These are phyloP conservation scores for Cyamopsis tetragonoloba DNA, from an alignment of 306 rosid species.

Conservation along the genomic window DNA sequence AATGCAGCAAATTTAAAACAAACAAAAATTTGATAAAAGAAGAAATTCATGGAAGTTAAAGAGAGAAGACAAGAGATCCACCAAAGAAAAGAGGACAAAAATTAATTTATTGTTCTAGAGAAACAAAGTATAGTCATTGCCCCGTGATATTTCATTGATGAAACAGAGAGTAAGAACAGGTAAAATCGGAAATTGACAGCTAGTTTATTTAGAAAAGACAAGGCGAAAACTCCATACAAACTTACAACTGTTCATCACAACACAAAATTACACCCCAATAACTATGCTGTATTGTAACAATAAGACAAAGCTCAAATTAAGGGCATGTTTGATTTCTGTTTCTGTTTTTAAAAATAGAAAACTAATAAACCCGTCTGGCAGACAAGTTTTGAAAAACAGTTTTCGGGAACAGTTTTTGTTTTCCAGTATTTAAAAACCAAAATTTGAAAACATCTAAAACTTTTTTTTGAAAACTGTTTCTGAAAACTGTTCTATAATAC, in stretches of 20 bases:
- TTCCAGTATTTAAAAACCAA: too few species aligned
- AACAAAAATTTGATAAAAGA: not conserved
- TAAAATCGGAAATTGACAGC: not conserved
- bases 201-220: not conserved
- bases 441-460: too few species aligned
- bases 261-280: conserved; percentile 9
- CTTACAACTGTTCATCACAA: not conserved
- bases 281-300: not conserved
- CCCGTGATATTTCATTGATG: not conserved
- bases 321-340: too few species aligned
- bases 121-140: not conserved
- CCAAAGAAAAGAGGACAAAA: not conserved
- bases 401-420: too few species aligned
- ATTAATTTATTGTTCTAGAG: not conserved
- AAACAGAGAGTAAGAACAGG: not conserved
- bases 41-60: not conserved
- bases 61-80: not conserved
- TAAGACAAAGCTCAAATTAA: not conserved
- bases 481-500: too few species aligned
- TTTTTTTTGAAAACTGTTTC: too few species aligned
- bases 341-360: too few species aligned
- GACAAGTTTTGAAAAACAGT: too few species aligned
- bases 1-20: conserved; percentile 11
- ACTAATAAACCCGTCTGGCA: too few species aligned
- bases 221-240: not conserved